phyloP scores from a whole-genome alignment of 495 filamentous ascomycete species.

The Lasiosphaeria miniovina region DNA sequence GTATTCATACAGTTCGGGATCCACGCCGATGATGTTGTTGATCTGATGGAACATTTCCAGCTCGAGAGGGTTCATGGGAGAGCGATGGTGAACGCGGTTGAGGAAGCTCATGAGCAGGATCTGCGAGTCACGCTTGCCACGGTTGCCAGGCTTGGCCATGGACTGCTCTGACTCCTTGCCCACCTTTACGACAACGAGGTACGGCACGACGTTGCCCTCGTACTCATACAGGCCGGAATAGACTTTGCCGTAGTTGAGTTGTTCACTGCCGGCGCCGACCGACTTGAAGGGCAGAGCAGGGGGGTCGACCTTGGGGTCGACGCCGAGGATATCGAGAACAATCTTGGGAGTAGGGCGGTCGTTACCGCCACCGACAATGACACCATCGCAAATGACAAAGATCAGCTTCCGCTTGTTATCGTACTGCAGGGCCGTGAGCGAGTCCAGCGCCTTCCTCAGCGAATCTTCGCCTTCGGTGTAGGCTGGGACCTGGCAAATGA shows the following conservation, averaged over 20 bases:
- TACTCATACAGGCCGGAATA: constrained; percentile 98
- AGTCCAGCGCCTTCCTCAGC: constrained; percentile 87
- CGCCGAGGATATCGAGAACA: constrained; percentile 92
- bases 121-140: constrained; percentile 97
- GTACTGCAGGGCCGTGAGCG: constrained; percentile 88
- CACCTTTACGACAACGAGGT: constrained; percentile 92
- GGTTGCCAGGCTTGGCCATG: constrained; percentile 93
- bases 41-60: constrained; percentile 98
- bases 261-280: constrained; percentile 83
- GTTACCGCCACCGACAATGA: constrained; percentile 95
- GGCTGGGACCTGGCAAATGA: constrained; percentile 95
- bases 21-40: constrained; percentile 97
- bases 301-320: constrained; percentile 94
- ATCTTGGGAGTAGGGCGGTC: constrained; percentile 97
- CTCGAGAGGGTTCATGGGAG: constrained; percentile 91
- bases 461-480: constrained; percentile 98
- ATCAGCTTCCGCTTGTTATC: constrained; percentile 97
- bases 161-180: constrained; percentile 93
- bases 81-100: constrained; percentile 92
- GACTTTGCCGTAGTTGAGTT: constrained; percentile 97
- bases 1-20: constrained; percentile 96
- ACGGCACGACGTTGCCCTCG: constrained; percentile 96
- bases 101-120: constrained; percentile 83
- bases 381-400: constrained; percentile 89
- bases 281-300: constrained; percentile 90